A percentile compares a stretch with the other conserved stretches of the same genome.
phyloP scores from a whole-genome alignment of 805 yeast genomes.

The Torulaspora microellipsoides region DNA sequence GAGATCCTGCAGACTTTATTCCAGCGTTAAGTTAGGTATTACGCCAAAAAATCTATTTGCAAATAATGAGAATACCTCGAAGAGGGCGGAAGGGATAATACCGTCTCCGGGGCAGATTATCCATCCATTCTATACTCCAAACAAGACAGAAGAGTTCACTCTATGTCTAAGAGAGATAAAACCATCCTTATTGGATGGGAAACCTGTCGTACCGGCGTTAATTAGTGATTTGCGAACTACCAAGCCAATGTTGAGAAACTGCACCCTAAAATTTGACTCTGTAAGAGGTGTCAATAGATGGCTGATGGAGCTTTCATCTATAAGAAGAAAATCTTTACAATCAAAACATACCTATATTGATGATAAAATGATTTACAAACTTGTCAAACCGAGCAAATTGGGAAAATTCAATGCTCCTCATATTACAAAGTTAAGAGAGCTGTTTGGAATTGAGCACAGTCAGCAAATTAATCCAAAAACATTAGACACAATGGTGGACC shows the following conservation, averaged over 20 bases:
- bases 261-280: constrained; percentile 14
- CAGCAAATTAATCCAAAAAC: constrained; percentile 8
- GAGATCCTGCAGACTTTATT: constrained; percentile 6
- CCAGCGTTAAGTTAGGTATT: not conserved
- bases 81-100: not conserved
- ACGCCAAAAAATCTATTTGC: constrained; percentile 3
- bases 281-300: constrained; percentile 19
- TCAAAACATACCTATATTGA: constrained; percentile 2
- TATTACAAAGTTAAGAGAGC: constrained; percentile 7
- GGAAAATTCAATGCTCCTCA: constrained; percentile 9
- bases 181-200: constrained; percentile 21
- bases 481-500: constrained; percentile 9
- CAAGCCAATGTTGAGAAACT: constrained; percentile 7
- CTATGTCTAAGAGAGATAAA: constrained; percentile 21
- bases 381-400: constrained; percentile 14
- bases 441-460: constrained; percentile 10
- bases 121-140: constrained; percentile 30
- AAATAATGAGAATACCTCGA: not conserved
- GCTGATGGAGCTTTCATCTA: constrained; percentile 13
- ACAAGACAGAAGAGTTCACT: constrained; percentile 20
- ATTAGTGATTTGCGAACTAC: constrained; percentile 6
- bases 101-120: constrained; percentile 15
- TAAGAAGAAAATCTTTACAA: not conserved
- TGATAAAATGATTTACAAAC: constrained; percentile 2
- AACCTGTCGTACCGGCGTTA: constrained; percentile 17